Evolutionary conservation across 2,329 filamentous ascomycete species (phyloP), one percentile per base, ranked within the genome.

Genomic region (Neonectria sp.): DNA sequence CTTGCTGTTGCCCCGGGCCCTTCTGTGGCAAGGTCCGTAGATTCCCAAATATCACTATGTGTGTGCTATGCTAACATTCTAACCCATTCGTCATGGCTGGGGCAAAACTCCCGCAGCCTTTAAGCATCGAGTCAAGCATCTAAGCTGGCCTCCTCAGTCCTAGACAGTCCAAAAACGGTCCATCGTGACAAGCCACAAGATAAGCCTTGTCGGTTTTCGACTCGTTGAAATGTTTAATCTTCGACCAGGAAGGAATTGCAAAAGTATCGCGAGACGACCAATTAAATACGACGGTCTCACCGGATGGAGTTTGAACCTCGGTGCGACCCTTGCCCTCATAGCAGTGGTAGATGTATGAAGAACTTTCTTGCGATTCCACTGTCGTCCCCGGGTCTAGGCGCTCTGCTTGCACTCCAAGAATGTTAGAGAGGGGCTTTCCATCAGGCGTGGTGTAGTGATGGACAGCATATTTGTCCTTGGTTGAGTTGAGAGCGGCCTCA

Each of bases 221-320:
- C 55, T 77, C 75, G 43, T 82, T 81, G 1, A 84, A 77, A 71
- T 88, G 86, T 72, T 84, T 80, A 46, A 86, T 82, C 63, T 76
- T 80, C 33, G 84, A 81, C 86, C 87, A 89, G 0, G 86, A 77
- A 0, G 87, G 86, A 2, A 89, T 78, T 29, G 82, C 85, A 73
- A 89, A 89, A 0, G 86, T 88, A 71, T 89, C 87, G 0, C 83
- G 80, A 9, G 79, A 68, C 45, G 80, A 79, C 86, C 87, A 88
- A 2, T 64, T 60, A 33, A 85, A 78, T 4, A 75, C 78, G 56
- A 79, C 71, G 4, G 78, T 80, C 33, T 78, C 70, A 0, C 77
- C 79, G 0, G 67, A 59, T 0, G 79, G 72, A 0, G 76, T 69
- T 5, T 80, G 78, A n/a, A 88, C 77, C 0, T 77, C 75, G 0